Conservation (phyloP, 352 stramenopile genomes). For the Pythium aristosporum region DNA sequence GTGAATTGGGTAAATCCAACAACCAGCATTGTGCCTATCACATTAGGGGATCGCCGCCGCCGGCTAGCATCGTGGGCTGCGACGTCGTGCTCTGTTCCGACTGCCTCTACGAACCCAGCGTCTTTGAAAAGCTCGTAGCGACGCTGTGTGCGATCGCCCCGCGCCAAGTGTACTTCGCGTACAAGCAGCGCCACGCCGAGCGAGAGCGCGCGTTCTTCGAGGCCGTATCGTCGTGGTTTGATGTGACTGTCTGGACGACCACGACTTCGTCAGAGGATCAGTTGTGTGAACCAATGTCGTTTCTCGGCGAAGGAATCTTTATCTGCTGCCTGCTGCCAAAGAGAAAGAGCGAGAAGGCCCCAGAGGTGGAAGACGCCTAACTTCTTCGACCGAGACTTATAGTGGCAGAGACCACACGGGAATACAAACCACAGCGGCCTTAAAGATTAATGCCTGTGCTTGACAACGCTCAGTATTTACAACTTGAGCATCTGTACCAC, state of each 20-base stretch:
- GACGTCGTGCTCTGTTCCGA: slow-evolving; percentile 58
- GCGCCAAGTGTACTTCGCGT: slow-evolving; percentile 48
- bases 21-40: not conserved
- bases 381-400: not conserved
- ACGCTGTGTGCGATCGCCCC: slow-evolving; percentile 40
- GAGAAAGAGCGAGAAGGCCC: not conserved
- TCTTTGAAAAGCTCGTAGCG: slow-evolving; percentile 37
- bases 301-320: slow-evolving; percentile 45
- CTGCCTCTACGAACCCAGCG: slow-evolving; percentile 60
- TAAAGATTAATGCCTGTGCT: not conserved
- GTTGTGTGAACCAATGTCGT: slow-evolving; percentile 23
- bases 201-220: slow-evolving; percentile 54
- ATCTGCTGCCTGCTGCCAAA: slow-evolving; percentile 26
- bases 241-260: slow-evolving; percentile 35
- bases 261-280: not conserved
- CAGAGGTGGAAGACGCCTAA: not conserved
- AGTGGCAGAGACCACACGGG: too few relatives aligned
- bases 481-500: slow-evolving; percentile 75
- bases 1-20: not conserved
- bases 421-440: not conserved
- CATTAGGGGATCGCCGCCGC: slow-evolving; percentile 15
- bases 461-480: slow-evolving; percentile 19
- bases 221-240: slow-evolving; percentile 34
- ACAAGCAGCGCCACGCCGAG: slow-evolving; percentile 64
- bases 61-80: slow-evolving; percentile 1